Conservation (phyloP, 352 stramenopile species). For the Phytophthora niederhauseri region DNA sequence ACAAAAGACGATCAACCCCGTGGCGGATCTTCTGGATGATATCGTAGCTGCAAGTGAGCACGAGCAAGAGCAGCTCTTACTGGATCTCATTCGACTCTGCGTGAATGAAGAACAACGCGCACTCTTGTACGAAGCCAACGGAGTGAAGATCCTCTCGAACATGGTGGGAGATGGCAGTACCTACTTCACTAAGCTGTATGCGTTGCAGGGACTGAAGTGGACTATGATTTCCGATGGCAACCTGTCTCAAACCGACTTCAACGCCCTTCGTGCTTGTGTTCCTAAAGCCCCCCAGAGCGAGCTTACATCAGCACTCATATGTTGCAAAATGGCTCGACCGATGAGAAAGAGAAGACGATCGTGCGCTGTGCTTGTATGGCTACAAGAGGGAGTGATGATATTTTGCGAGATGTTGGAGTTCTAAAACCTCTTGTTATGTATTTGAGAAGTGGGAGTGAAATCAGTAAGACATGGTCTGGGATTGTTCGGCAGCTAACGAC, state of each 20-base stretch:
- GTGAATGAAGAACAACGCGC: not conserved
- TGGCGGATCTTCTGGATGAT: not conserved
- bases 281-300: not conserved
- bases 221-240: not conserved
- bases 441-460: not conserved
- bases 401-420: not conserved
- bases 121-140: constrained; percentile 2
- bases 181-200: constrained; percentile 8
- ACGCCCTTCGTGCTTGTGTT: constrained; percentile 5
- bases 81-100: constrained; percentile 3
- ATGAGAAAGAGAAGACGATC: not conserved
- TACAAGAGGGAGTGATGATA: not conserved
- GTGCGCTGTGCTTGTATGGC: constrained; percentile 10
- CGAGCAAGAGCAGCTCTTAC: constrained; percentile 1
- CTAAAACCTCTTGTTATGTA: not conserved
- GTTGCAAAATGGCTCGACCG: not conserved
- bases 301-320: not conserved
- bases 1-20: no score
- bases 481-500: not conserved
- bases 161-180: constrained; percentile 5
- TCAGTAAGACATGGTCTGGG: not conserved
- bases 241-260: not conserved
- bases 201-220: constrained; percentile 11
- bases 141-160: not conserved
- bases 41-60: not conserved